phyloP scores from a whole-genome alignment of 2,329 filamentous ascomycete species.

The Trichothecium roseum region DNA sequence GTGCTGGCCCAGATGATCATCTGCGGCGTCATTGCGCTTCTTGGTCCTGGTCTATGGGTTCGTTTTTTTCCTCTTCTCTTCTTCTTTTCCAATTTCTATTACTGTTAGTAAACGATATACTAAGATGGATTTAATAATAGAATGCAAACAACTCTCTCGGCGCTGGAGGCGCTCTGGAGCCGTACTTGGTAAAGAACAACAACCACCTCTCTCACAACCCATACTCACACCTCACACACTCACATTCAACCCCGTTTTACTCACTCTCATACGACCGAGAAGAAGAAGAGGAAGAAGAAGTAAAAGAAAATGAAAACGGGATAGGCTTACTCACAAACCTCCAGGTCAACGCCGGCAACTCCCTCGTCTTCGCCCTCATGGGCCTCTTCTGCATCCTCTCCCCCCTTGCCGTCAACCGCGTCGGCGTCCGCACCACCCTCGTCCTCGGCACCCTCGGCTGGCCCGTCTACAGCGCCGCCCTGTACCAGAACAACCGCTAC shows the following conservation, averaged over 20 bases:
- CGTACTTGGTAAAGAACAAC: slow-evolving; percentile 4
- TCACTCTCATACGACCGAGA: not conserved
- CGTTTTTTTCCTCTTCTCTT: not conserved
- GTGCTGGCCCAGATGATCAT: slow-evolving; percentile 9
- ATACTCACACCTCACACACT: not conserved
- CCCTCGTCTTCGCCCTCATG: slow-evolving; percentile 21
- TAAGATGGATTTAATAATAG: not conserved
- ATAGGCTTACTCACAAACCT: too few relatives aligned
- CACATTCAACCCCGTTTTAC: not conserved
- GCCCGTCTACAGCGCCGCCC: slow-evolving; percentile 30
- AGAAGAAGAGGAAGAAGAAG: too few relatives aligned
- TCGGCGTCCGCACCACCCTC: slow-evolving; percentile 19
- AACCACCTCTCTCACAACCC: not conserved
- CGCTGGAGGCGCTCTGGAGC: slow-evolving; percentile 6
- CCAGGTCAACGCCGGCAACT: slow-evolving; percentile 3
- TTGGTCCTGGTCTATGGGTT: slow-evolving; percentile 8
- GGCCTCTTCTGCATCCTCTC: slow-evolving; percentile 26
- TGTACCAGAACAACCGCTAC: slow-evolving; percentile 36
- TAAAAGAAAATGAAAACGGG: too few relatives aligned
- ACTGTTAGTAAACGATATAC: too few relatives aligned
- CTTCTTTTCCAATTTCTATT: too few relatives aligned
- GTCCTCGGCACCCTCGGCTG: slow-evolving; percentile 34
- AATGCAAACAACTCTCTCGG: slow-evolving; percentile 7
- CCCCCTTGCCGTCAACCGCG: slow-evolving; percentile 12
- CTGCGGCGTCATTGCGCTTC: slow-evolving; percentile 6